Evolutionary conservation across 2,329 filamentous ascomycete species (phyloP).

Genomic region (Endoconidiophora laricicola): DNA sequence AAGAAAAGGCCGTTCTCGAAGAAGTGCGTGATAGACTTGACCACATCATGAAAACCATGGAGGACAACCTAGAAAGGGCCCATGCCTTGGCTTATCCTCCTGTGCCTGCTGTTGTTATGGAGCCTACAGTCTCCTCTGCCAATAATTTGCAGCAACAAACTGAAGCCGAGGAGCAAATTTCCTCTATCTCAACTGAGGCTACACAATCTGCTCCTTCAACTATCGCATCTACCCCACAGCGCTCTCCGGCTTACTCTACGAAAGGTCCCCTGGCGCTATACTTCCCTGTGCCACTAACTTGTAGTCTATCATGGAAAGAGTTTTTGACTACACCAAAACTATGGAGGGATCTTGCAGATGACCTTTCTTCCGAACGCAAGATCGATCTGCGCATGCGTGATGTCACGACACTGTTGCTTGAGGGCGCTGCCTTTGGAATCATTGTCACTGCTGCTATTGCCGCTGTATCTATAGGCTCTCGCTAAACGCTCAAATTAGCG

Average conservation of each 20-base stretch:
- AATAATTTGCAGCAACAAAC: neutral
- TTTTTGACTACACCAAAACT: constrained; percentile 7
- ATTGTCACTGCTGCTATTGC: constrained; percentile 18
- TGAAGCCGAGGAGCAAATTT: neutral
- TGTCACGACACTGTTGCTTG: constrained; percentile 49
- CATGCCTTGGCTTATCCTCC: constrained; percentile 6
- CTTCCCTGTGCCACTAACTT: constrained; percentile 6
- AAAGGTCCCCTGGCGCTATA: constrained; percentile 5
- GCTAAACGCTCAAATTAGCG: neutral
- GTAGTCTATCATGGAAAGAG: constrained; percentile 8
- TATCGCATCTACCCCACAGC: neutral
- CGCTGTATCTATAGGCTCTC: constrained; percentile 4
- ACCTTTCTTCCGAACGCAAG: constrained; percentile 29
- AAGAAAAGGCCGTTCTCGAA: constrained; percentile 45
- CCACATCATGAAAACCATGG: constrained; percentile 12
- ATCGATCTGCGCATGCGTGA: constrained; percentile 52
- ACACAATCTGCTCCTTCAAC: neutral
- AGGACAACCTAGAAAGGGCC: constrained; percentile 9
- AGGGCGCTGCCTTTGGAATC: constrained; percentile 31
- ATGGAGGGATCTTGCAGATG: constrained; percentile 8
- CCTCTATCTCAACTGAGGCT: neutral
- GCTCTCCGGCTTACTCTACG: constrained; percentile 6
- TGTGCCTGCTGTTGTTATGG: neutral
- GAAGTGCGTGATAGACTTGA: constrained; percentile 22
- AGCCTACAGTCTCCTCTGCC: neutral